phyloP scores from a whole-genome alignment of 306 rosid genomes.

The Castanea crenata region DNA sequence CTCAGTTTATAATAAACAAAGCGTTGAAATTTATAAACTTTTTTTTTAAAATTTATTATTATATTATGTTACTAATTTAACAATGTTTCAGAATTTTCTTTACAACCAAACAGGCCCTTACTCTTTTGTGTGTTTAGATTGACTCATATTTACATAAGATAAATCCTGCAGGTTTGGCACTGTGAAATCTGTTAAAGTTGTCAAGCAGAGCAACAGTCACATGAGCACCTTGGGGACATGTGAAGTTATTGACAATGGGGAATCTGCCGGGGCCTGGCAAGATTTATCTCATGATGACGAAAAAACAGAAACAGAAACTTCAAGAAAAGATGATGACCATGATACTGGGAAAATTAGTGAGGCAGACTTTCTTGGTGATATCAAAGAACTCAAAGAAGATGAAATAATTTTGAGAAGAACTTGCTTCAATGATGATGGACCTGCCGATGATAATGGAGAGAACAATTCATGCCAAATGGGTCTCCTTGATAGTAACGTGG shows the following conservation, averaged over 20 bases:
- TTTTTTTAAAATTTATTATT: too few relatives aligned
- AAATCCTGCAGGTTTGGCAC: conserved; percentile 70
- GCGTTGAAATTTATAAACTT: not conserved
- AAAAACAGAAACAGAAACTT: conserved; percentile 20
- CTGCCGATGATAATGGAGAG: conserved; percentile 22
- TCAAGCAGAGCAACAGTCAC: conserved; percentile 39
- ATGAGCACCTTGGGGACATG: conserved; percentile 24
- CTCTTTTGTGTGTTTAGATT: not conserved
- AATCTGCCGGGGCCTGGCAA: conserved; percentile 23
- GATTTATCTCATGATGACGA: conserved; percentile 1
- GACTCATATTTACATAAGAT: not conserved
- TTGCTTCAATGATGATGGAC: conserved; percentile 20
- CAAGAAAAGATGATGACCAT: conserved; percentile 18
- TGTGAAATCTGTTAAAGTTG: conserved; percentile 67
- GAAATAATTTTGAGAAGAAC: conserved; percentile 14
- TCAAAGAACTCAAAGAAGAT: conserved; percentile 35
- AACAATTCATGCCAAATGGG: conserved; percentile 30
- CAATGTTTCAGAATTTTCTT: not conserved
- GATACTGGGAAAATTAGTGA: conserved; percentile 16
- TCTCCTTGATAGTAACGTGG: conserved; percentile 25
- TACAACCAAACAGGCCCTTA: not conserved
- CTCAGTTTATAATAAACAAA: not conserved
- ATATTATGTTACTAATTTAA: too few relatives aligned
- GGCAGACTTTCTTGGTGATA: conserved; percentile 9
- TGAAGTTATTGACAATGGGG: conserved; percentile 29